A percentile compares a stretch with the other conserved stretches of the same genome.
These are phyloP conservation scores for Biscogniauxia mediterranea DNA, from an alignment of 2,329 filamentous ascomycete species.

Conservation along the genomic window DNA sequence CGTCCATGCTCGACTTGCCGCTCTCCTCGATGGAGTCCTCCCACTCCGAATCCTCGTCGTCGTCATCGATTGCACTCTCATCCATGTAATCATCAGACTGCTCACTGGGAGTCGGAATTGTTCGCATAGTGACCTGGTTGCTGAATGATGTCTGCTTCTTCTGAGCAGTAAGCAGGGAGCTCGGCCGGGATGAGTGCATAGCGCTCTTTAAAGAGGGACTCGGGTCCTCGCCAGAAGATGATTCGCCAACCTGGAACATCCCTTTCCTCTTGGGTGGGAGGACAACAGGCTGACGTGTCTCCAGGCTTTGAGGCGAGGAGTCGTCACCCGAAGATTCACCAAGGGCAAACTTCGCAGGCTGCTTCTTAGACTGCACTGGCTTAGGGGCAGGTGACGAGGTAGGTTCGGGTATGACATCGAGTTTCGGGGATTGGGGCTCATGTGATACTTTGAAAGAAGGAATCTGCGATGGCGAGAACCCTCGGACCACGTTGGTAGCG, in stretches of 20 bases:
- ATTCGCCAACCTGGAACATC: slow-evolving; percentile 54
- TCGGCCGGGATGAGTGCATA: slow-evolving; percentile 44
- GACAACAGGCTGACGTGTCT: slow-evolving; percentile 37
- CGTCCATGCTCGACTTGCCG: slow-evolving; percentile 77
- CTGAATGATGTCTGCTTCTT: slow-evolving; percentile 84
- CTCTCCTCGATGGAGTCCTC: slow-evolving; percentile 75
- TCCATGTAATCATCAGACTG: slow-evolving; percentile 66
- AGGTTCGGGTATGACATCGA: slow-evolving; percentile 62
- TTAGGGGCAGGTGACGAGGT: slow-evolving; percentile 58
- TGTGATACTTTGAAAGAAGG: slow-evolving; percentile 43
- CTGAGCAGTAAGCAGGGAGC: slow-evolving; percentile 41
- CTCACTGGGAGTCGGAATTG: slow-evolving; percentile 59
- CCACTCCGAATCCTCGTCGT: slow-evolving; percentile 61
- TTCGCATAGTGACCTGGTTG: slow-evolving; percentile 68
- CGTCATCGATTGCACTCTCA: slow-evolving; percentile 78
- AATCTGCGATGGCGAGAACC: slow-evolving; percentile 75
- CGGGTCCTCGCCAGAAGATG: slow-evolving; percentile 74
- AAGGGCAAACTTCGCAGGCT: slow-evolving; percentile 63
- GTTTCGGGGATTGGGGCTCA: slow-evolving; percentile 48
- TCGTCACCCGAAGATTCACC: slow-evolving; percentile 78
- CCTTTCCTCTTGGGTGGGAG: slow-evolving; percentile 37
- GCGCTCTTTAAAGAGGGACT: slow-evolving; percentile 64
- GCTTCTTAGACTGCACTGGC: slow-evolving; percentile 66
- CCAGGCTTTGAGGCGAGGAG: slow-evolving; percentile 62
- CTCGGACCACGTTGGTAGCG: slow-evolving; percentile 69